Conservation (phyloP, 805 yeast species). For the Clavispora fructus region DNA sequence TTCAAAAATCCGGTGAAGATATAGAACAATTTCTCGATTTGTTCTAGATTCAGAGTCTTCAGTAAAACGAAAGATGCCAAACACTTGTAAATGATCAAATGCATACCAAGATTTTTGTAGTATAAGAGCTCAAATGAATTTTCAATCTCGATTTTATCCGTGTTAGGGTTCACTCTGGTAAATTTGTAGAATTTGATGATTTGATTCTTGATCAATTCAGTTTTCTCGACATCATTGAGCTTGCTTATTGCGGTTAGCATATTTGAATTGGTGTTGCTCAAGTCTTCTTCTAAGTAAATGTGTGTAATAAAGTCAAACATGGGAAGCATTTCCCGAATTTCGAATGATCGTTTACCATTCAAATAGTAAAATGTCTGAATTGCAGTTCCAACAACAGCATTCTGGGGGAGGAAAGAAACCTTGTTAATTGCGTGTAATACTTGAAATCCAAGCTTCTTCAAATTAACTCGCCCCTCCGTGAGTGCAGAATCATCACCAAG, state of each 20-base stretch:
- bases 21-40: conserved; percentile 24
- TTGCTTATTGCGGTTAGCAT: conserved; percentile 16
- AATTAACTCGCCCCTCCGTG: conserved; percentile 22
- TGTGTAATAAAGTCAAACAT: conserved; percentile 21
- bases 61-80: conserved; percentile 45
- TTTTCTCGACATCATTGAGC: conserved; percentile 20
- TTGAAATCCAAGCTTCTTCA: conserved; percentile 51
- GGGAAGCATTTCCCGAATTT: conserved; percentile 24
- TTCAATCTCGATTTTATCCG: conserved; percentile 23
- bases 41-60: conserved; percentile 9
- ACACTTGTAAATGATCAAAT: conserved; percentile 48
- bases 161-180: conserved; percentile 10
- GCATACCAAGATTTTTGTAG: conserved; percentile 54
- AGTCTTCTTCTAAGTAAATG: conserved; percentile 18
- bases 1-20: conserved; percentile 36
- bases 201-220: conserved; percentile 20
- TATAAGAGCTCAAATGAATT: conserved; percentile 53
- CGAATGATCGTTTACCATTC: conserved; percentile 12
- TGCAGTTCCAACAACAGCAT: conserved; percentile 47
- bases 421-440: conserved; percentile 49
- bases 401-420: conserved; percentile 47
- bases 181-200: conserved; percentile 19
- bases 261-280: conserved; percentile 18
- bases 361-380: conserved; percentile 30
- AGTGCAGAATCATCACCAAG: conserved; percentile 17